A percentile compares a stretch with the other conserved stretches of the same genome.
Evolutionary conservation across 352 stramenopile species (phyloP).

Genomic region (Pythium utonaiense): DNA sequence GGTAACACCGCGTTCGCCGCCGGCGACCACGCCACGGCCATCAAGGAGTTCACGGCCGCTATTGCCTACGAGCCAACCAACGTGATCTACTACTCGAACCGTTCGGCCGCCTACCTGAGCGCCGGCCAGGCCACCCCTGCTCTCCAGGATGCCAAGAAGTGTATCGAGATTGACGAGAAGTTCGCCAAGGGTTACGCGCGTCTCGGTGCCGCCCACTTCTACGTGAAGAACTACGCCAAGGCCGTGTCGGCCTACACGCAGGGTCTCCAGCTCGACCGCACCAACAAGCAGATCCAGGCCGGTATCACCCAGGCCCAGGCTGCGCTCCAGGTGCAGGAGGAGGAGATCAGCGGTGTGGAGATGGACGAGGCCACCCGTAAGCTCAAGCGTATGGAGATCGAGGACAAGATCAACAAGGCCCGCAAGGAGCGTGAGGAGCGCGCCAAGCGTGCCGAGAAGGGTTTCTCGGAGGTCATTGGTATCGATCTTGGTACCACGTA

Average conservation of each 20-base stretch:
- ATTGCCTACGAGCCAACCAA: slow-evolving; percentile 85
- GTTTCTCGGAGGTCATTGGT: slow-evolving; percentile 83
- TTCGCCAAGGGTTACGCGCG: slow-evolving; percentile 87
- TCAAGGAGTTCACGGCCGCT: slow-evolving; percentile 86
- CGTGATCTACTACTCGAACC: slow-evolving; percentile 88
- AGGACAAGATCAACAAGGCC: slow-evolving; percentile 89
- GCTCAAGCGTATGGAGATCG: slow-evolving; percentile 89
- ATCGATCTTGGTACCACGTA: slow-evolving; percentile 87
- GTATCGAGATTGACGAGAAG: slow-evolving; percentile 80
- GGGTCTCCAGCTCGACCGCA: slow-evolving; percentile 75
- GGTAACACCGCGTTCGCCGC: slow-evolving; percentile 77
- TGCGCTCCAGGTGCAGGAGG: slow-evolving; percentile 78
- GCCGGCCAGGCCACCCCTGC: slow-evolving; percentile 74
- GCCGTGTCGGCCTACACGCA: slow-evolving; percentile 77
- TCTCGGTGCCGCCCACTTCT: slow-evolving; percentile 82
- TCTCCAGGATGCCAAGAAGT: slow-evolving; percentile 84
- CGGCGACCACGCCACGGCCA: slow-evolving; percentile 74
- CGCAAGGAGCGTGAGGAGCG: slow-evolving; percentile 83
- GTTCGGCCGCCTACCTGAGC: slow-evolving; percentile 81
- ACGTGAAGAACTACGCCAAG: slow-evolving; percentile 89
- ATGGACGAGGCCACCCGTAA: slow-evolving; percentile 88
- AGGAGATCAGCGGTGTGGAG: slow-evolving; percentile 80
- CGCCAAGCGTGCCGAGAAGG: slow-evolving; percentile 82
- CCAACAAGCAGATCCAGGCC: slow-evolving; percentile 83
- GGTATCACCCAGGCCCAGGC: slow-evolving; percentile 81